phyloP scores from a whole-genome alignment of 2,329 filamentous ascomycete genomes.

The Colletotrichum orbiculare region DNA sequence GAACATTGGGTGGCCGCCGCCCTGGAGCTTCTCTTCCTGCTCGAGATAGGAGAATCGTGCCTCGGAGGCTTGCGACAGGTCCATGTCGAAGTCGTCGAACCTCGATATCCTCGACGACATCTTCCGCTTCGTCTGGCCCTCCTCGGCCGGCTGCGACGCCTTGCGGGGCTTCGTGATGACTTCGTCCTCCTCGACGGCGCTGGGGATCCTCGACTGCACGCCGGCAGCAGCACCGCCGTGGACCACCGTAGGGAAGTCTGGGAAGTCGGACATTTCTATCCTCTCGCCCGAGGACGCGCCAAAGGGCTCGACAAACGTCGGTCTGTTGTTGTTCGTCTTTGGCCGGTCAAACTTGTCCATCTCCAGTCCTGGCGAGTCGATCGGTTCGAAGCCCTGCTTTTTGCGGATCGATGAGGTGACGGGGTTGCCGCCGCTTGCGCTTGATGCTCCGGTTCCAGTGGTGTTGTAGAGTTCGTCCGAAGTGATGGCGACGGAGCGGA shows the following conservation, averaged over 20 bases:
- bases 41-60: constrained; percentile 33
- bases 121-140: constrained; percentile 19
- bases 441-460: constrained; percentile 1
- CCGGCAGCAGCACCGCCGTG: background rate
- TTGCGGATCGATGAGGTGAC: constrained; percentile 23
- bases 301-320: background rate
- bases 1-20: background rate
- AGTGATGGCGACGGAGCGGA: constrained; percentile 35
- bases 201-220: background rate
- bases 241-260: background rate
- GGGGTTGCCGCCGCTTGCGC: constrained; percentile 6
- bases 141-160: constrained; percentile 3
- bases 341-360: constrained; percentile 32
- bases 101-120: constrained; percentile 31
- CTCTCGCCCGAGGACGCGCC: no score
- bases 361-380: constrained; percentile 4
- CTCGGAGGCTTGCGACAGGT: constrained; percentile 32
- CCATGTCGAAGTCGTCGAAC: constrained; percentile 25
- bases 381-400: constrained; percentile 26
- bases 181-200: background rate
- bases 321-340: constrained; percentile 1
- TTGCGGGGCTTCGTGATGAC: background rate
- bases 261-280: no score
- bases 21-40: constrained; percentile 29
- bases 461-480: constrained; percentile 20